These are phyloP conservation scores for Circinella minor DNA, from an alignment of 371 early-diverging fungal genomes.

Conservation along the genomic window DNA sequence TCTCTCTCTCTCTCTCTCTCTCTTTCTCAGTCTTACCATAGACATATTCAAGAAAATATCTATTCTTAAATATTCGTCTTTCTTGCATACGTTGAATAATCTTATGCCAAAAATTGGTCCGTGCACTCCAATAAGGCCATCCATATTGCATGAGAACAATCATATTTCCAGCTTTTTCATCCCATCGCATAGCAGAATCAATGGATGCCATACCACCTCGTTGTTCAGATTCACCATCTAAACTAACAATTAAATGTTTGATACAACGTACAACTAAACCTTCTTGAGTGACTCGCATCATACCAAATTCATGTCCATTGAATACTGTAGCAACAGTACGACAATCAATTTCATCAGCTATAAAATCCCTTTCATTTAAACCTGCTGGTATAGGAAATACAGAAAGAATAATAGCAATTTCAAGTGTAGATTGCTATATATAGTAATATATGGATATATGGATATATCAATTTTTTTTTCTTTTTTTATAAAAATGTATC, in stretches of 20 bases:
- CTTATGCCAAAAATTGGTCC: constrained; percentile 47
- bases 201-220: constrained; percentile 52
- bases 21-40: constrained; percentile 31
- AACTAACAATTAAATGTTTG: constrained; percentile 51
- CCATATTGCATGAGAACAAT: constrained; percentile 58
- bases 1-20: too few species aligned
- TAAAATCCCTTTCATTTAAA: constrained; percentile 44
- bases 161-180: constrained; percentile 53
- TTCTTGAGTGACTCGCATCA: constrained; percentile 55
- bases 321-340: constrained; percentile 39
- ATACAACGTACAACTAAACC: constrained; percentile 53
- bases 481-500: too few species aligned
- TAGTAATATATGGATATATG: not conserved
- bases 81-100: constrained; percentile 46
- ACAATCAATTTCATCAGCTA: constrained; percentile 46
- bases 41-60: constrained; percentile 50
- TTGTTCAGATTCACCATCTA: constrained; percentile 49
- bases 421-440: constrained; percentile 49
- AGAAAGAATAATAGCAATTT: constrained; percentile 53
- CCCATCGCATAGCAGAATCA: constrained; percentile 54
- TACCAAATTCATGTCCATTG: constrained; percentile 49
- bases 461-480: too few species aligned
- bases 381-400: constrained; percentile 51
- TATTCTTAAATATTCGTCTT: constrained; percentile 44
- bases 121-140: constrained; percentile 55